Evolutionary conservation across 2,329 filamentous ascomycete genomes (phyloP).

Genomic region (Zymoseptoria passerinii): DNA sequence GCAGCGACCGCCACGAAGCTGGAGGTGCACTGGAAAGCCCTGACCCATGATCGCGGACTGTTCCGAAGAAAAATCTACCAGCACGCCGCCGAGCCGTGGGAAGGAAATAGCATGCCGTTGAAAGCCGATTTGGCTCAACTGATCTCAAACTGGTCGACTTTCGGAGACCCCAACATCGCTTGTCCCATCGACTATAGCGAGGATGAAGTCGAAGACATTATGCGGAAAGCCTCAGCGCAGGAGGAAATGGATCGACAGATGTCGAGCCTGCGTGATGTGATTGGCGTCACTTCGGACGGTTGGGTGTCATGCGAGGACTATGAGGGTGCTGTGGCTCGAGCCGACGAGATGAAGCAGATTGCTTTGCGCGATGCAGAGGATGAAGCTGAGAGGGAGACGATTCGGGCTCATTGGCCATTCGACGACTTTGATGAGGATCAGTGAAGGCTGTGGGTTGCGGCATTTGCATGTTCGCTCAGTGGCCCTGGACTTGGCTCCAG

Average conservation of each 20-base stretch:
- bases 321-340: conserved; percentile 12
- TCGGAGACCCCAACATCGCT: not conserved
- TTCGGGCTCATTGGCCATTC: conserved; percentile 15
- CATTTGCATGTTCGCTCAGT: not conserved
- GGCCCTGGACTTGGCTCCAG: too few species aligned
- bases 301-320: conserved; percentile 20
- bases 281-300: conserved; percentile 18
- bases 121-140: conserved; percentile 16
- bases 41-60: conserved; percentile 9
- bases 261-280: conserved; percentile 12
- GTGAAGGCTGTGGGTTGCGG: not conserved
- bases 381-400: conserved; percentile 14
- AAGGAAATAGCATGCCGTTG: conserved; percentile 22
- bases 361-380: conserved; percentile 12
- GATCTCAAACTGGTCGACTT: conserved; percentile 4
- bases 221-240: conserved; percentile 17
- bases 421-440: conserved; percentile 27
- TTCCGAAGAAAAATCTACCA: conserved; percentile 14
- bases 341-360: conserved; percentile 20
- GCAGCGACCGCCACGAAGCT: conserved; percentile 12
- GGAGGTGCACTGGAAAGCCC: conserved; percentile 15
- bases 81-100: conserved; percentile 19
- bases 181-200: conserved; percentile 15
- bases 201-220: conserved; percentile 12
- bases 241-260: conserved; percentile 22